Percentiles rank a stretch among this genome's conserved stretches.
phyloP scores from a whole-genome alignment of 2,329 filamentous ascomycete genomes.

The Epichloe coenophiala region DNA sequence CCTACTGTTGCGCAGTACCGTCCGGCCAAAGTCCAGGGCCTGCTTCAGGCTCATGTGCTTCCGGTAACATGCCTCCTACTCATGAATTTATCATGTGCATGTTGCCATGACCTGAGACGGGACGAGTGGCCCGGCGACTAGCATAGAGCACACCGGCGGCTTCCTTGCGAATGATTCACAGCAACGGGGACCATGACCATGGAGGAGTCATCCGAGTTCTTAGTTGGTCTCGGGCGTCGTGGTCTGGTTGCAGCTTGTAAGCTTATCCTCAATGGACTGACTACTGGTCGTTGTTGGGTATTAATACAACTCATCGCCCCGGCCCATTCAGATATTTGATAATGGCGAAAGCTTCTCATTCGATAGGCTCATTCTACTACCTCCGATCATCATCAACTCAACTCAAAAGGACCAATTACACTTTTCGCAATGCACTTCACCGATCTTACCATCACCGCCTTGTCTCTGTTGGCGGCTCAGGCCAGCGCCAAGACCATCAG shows the following conservation, averaged over 20 bases:
- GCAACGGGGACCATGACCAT: too few species aligned
- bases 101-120: not conserved
- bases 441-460: constrained; percentile 3
- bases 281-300: not conserved
- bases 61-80: too few species aligned
- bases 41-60: too few species aligned
- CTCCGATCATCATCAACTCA: too few species aligned
- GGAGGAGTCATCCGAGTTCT: too few species aligned
- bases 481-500: constrained; percentile 15
- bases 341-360: not conserved
- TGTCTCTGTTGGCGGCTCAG: constrained; percentile 8
- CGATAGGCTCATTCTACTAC: not conserved
- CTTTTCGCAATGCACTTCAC: constrained; percentile 8
- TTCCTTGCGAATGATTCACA: too few species aligned
- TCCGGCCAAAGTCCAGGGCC: too few species aligned
- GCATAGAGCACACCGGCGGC: not conserved
- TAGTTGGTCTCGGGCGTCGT: not conserved
- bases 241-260: not conserved
- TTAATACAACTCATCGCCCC: not conserved
- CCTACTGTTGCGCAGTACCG: not conserved
- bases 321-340: not conserved
- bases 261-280: not conserved
- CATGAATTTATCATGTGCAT: too few species aligned
- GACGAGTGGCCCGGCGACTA: not conserved
- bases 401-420: too few species aligned